These are phyloP conservation scores for Alternaria sp. DNA, from an alignment of 2,329 filamentous ascomycete genomes.

Conservation along the genomic window DNA sequence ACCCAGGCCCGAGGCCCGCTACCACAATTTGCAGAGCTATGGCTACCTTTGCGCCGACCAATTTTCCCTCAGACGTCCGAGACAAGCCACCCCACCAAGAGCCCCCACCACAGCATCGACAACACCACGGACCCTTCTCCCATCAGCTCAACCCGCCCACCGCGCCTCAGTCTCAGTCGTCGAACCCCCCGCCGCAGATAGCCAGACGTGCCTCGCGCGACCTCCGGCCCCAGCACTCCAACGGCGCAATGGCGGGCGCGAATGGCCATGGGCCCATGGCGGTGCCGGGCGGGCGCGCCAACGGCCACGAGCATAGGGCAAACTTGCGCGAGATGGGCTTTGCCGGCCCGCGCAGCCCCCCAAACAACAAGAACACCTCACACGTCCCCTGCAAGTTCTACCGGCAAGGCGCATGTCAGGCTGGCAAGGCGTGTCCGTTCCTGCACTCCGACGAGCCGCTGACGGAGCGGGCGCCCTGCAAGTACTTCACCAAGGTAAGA, in stretches of 20 bases:
- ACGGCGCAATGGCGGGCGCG: constrained; percentile 44
- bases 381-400: constrained; percentile 99
- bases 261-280: constrained; percentile 47
- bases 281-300: constrained; percentile 44
- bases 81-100: constrained; percentile 42
- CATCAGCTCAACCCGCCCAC: constrained; percentile 36
- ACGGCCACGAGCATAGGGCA: constrained; percentile 37
- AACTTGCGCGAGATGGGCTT: constrained; percentile 49
- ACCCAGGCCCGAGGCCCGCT: constrained; percentile 7
- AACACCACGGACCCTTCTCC: constrained; percentile 31
- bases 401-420: constrained; percentile 93
- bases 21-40: constrained; percentile 22
- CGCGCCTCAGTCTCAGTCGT: constrained; percentile 21
- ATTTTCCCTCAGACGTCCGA: constrained; percentile 25
- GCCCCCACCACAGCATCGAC: constrained; percentile 36
- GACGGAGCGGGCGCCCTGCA: constrained; percentile 87
- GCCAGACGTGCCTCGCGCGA: constrained; percentile 39
- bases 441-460: constrained; percentile 88
- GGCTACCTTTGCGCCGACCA: constrained; percentile 37
- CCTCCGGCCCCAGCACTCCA: constrained; percentile 35
- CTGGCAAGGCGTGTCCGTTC: constrained; percentile 94
- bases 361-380: constrained; percentile 72
- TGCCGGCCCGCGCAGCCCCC: constrained; percentile 54
- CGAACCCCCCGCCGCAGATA: constrained; percentile 30
- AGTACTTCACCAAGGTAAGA: constrained; percentile 95